Conservation (phyloP, 225 moss, liverwort and hornwort genomes). For the Marchantia polymorpha region DNA sequence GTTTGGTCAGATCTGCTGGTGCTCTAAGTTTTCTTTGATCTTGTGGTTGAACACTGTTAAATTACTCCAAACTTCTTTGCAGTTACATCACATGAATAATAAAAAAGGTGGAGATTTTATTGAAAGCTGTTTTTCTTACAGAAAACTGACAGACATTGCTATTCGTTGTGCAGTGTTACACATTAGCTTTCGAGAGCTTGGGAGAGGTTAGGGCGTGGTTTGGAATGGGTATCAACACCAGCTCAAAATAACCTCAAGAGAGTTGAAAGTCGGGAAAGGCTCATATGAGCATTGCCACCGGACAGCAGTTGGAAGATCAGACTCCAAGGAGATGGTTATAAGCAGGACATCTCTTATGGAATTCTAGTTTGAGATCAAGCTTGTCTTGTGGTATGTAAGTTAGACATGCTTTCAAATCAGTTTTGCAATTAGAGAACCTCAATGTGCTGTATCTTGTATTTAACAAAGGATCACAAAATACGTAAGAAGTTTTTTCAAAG, state of each 20-base stretch:
- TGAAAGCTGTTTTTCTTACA: no score
- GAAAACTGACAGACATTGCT: no score
- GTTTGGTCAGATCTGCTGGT: no score
- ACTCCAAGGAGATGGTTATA: neutral
- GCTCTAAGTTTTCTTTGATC: no score
- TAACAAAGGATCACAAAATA: neutral
- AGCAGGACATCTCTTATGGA: neutral
- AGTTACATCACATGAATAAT: no score
- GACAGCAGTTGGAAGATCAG: neutral
- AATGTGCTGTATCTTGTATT: neutral
- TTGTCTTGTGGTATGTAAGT: conserved; percentile 9
- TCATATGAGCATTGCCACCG: neutral
- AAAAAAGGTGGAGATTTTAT: no score
- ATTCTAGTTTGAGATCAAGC: neutral
- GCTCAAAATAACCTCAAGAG: neutral
- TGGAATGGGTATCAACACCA: neutral
- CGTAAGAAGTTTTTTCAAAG: neutral
- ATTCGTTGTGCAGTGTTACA: neutral
- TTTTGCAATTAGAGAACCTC: conserved; percentile 8
- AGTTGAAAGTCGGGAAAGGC: neutral
- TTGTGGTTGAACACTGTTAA: no score
- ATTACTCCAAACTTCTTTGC: no score
- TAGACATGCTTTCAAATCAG: neutral
- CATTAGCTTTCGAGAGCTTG: neutral
- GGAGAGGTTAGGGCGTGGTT: neutral